Evolutionary conservation across 139 green algal genomes (phyloP).

Genomic region (Microglena sp.): DNA sequence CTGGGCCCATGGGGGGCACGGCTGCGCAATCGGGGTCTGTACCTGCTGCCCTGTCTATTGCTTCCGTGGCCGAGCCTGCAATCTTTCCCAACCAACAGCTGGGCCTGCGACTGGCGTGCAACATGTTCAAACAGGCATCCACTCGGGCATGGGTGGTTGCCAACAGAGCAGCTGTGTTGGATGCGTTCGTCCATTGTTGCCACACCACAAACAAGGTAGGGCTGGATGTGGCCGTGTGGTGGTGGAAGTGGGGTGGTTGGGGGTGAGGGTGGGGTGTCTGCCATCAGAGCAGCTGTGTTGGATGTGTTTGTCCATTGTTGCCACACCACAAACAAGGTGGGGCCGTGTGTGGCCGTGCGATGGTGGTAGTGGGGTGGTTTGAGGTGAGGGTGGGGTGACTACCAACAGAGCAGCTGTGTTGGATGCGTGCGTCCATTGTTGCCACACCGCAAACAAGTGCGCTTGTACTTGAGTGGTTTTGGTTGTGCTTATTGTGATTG

Average conservation of each 20-base stretch:
- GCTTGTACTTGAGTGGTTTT: too few species aligned
- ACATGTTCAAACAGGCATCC: constrained; percentile 35
- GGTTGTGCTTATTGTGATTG: too few species aligned
- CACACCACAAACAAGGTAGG: constrained; percentile 7
- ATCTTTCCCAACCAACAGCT: constrained; percentile 43
- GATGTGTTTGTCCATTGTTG: not conserved
- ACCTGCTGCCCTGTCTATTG: too few species aligned
- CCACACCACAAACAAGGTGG: not conserved
- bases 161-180: constrained; percentile 26
- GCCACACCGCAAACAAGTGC: constrained; percentile 1
- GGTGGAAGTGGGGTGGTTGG: not conserved
- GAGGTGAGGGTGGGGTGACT: too few species aligned
- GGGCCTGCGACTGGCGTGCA: constrained; percentile 47
- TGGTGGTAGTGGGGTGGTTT: not conserved
- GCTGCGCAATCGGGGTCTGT: too few species aligned
- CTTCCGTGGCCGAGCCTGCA: constrained; percentile 20
- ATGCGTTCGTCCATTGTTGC: constrained; percentile 21
- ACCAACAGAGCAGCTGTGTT: constrained; percentile 21
- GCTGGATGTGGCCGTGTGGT: not conserved
- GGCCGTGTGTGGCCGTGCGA: not conserved
- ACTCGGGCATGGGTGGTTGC: constrained; percentile 25
- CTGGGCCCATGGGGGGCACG: too few species aligned
- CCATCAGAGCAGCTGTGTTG: not conserved
- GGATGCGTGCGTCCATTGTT: constrained; percentile 26
- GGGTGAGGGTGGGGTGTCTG: not conserved